Base-by-base conservation (phyloP, 179 eudicot genomes). In the Amaranthus tricolor region DNA sequence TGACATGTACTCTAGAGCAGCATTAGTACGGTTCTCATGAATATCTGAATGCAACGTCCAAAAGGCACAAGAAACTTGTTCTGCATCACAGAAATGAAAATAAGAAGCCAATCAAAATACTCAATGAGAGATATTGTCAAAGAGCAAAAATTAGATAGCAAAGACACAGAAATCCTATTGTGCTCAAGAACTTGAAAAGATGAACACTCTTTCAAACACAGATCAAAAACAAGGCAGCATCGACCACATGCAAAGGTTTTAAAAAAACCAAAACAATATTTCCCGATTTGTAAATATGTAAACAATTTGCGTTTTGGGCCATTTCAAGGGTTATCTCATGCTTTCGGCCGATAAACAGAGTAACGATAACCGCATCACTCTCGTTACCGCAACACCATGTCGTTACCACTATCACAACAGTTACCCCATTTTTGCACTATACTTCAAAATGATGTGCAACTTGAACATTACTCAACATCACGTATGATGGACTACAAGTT, bases 1-100 rank as follows among this genome's bases (percentile, higher is more conserved):
- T 54, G 89, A 92, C 82, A 86, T 80, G 47, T 90, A 92, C 84
- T 90, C 97, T 76, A 92, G 84, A 70, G 88, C 83, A 48, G 96
- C 88, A 74, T 72, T 76, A 44, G 85, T 81, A 83, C 78, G 85
- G 61, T 13, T 50, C 51, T 88, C 84, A 62, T 92, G 96, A 68
- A 88, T 81, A 76, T 90, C 97, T 31, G 86, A 82, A 85, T 87
- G 95, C 58, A 90, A 76, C 78, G 81, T 58, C 91, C 93, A 90
- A 84, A 90, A 88, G 40, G 80, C 73, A 83, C 89, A 69, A 60
- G 97, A 90, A 55, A 90, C 88, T 73, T 85, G 88, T 62, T 76
- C 97, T 92, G 86, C 79, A 84, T 79, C 56, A 60, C 43, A 54
- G 60, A 62, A 66, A 74, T 43, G 62, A 61, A 50, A 68, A 61